Evolutionary conservation across 176 grass and related monocot species (phyloP), one percentile per base, ranked within the genome.

Genomic region (Avena insularis): DNA sequence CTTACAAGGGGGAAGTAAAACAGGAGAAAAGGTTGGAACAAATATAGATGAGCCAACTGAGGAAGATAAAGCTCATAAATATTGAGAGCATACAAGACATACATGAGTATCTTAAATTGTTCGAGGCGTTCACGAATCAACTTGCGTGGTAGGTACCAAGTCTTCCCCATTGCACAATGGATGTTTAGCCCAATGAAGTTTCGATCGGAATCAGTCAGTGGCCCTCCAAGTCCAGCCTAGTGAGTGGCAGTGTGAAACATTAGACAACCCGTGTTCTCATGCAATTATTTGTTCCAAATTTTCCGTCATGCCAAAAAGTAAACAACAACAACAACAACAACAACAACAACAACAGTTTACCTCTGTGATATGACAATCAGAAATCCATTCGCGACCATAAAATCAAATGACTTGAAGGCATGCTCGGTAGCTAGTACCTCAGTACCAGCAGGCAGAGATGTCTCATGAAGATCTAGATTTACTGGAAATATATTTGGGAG

Each of bases 161-260:
- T 21, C 56, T 23, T 64, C 10, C 61, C 61, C 23, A 45, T 9
- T 11, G 17, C 23, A 29, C 23, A 64, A 27, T 12, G 11, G 27
- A 33, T 38, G 50, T n/a, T 86, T 4, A 86, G 58, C 9, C 84
- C 84, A 19, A 78, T 0, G 70, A 86, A 70, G 19, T 11, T 21
- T 2, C 4, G 1, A 71, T 50, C n/a, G 0, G 11, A 55, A 6
- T 12, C 53, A 55, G 3, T 55, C 43, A 55, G 53, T 3, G 53
- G 14, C 53, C 53, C 83, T 85, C 83, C 83, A 78, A 85, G 48
- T 78, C 54, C 74, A 85, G 74, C 63, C 84, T 86, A 64, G 11
- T 29, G 54, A 50, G 23, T 35, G 53, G 38, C 9, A 80, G 0
- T 11, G 59, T 38, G 82, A 75, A 62, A 77, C 10, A 63, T 81